Evolutionary conservation across 2,329 filamentous ascomycete genomes (phyloP).

Genomic region (Colletotrichum sp.): DNA sequence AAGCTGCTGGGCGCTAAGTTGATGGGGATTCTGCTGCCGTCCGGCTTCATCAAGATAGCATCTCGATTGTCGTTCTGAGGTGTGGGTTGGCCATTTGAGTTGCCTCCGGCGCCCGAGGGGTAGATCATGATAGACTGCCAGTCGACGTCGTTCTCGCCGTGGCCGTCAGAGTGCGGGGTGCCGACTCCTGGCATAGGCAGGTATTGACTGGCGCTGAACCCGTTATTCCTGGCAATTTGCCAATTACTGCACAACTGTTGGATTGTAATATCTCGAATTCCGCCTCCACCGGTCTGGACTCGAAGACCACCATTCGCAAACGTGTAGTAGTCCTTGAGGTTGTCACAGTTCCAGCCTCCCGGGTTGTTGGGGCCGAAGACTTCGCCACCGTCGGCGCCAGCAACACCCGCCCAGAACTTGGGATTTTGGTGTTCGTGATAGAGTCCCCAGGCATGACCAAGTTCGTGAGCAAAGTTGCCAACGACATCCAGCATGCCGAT

Average conservation of each 20-base stretch:
- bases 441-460: conserved; percentile 32
- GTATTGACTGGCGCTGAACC: neutral
- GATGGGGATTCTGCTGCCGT: neutral
- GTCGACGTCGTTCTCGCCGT: neutral
- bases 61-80: neutral
- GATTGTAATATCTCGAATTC: neutral
- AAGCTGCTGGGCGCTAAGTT: neutral
- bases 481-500: conserved; percentile 8
- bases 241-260: neutral
- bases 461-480: conserved; percentile 29
- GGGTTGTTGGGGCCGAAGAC: neutral
- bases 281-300: neutral
- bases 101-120: conserved; percentile 21
- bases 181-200: neutral
- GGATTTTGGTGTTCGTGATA: conserved; percentile 32
- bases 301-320: neutral
- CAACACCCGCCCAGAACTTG: conserved; percentile 23
- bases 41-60: neutral
- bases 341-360: conserved; percentile 4
- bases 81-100: neutral
- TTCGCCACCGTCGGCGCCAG: neutral
- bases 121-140: conserved; percentile 27
- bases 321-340: conserved; percentile 7
- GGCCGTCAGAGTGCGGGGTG: neutral
- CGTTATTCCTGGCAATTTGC: neutral